A percentile compares a stretch with the other conserved stretches of the same genome.
Conservation (phyloP, 2,329 filamentous ascomycete species). For the Beauveria bassiana region DNA sequence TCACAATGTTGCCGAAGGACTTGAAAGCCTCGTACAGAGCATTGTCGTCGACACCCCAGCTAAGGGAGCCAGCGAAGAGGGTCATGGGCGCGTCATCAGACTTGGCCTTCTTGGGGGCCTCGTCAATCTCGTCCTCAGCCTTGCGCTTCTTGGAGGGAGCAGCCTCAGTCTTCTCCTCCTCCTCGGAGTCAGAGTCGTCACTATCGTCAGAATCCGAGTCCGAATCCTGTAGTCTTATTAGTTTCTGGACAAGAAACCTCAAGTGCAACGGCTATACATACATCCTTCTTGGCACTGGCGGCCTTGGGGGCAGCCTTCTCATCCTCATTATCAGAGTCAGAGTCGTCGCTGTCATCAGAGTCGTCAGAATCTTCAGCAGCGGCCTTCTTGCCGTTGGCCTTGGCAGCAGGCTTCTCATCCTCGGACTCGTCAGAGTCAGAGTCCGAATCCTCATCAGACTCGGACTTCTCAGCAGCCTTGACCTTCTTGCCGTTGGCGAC, state of each 20-base stretch:
- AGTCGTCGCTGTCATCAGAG: slow-evolving; percentile 22
- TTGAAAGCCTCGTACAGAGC: slow-evolving; percentile 75
- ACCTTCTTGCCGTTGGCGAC: slow-evolving; percentile 25
- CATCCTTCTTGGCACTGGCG: slow-evolving; percentile 21
- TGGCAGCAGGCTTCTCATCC: slow-evolving; percentile 31
- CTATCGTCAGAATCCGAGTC: slow-evolving; percentile 27
- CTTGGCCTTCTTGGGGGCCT: slow-evolving; percentile 61
- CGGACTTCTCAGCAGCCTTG: slow-evolving; percentile 17
- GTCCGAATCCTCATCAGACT: slow-evolving; percentile 18
- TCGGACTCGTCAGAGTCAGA: slow-evolving; percentile 29
- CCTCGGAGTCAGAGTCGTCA: slow-evolving; percentile 25
- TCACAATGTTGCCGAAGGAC: slow-evolving; percentile 62
- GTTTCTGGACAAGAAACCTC: neutral
- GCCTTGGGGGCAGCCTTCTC: slow-evolving; percentile 25
- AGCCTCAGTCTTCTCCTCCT: slow-evolving; percentile 28
- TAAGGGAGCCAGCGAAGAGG: slow-evolving; percentile 83
- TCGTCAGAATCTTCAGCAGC: slow-evolving; percentile 30
- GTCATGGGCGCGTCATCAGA: slow-evolving; percentile 48
- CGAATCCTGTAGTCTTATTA: slow-evolving; percentile 24
- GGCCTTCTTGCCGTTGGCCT: slow-evolving; percentile 15
- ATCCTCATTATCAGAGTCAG: slow-evolving; percentile 28
- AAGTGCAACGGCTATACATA: neutral
- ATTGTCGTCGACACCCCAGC: slow-evolving; percentile 85
- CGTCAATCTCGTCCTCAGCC: slow-evolving; percentile 40
- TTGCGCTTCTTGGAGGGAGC: slow-evolving; percentile 40